Base-by-base conservation (phyloP, 1,284 basidiomycete genomes). In the Rhodotorula sp. region DNA sequence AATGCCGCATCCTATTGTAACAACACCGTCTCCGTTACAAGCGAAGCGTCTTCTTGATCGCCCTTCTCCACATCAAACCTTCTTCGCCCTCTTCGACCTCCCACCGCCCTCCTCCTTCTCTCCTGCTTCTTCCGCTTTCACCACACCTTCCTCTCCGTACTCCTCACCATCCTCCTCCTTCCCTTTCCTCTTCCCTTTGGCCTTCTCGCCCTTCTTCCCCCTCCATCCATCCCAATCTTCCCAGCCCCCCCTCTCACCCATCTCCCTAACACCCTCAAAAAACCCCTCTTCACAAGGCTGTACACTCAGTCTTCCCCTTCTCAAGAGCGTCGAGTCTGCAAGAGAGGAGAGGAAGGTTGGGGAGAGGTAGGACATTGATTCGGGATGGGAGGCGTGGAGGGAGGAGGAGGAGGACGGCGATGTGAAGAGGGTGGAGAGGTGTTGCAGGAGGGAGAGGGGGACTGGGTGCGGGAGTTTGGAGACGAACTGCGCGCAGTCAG, bases 241-340 rank as follows among this genome's bases (percentile, higher is more conserved):
- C 79, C 82, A 85, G 1, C 83, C 84, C 1, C 94, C 94, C 39
- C 83, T 84, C 60, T 86, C 84, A 0, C 91, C 90, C 60, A 98
- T 80, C 57, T 82, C 76, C 17, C 83, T 79, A 24, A 96, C 85
- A 1, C 86, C 85, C 29, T 85, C 83, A 85, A 88, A 98, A 0
- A 92, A 89, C 17, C 80, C 82, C 67, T 85, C 81, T 36, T 85
- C 82, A 1, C 95, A 92, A 4, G 87, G 86, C 81, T 97, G 92
- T 53, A 92, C 89, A 80, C 92, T 95, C 60, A 98, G 83, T 60
- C 95, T 83, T 1, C 94, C 92, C 13, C 91, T 85, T 29, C 86
- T 89, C 24, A 97, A 84, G 32, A 98, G 83, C 55, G 89, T 85
- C 92, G 95, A 96, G 9, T 77, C 84, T n/a, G 87, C 87, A 2